Percentiles rank a stretch among this genome's conserved stretches.
These are phyloP conservation scores for Umbilicus rupestris DNA, from an alignment of 164 flowering plant species.

Conservation along the genomic window DNA sequence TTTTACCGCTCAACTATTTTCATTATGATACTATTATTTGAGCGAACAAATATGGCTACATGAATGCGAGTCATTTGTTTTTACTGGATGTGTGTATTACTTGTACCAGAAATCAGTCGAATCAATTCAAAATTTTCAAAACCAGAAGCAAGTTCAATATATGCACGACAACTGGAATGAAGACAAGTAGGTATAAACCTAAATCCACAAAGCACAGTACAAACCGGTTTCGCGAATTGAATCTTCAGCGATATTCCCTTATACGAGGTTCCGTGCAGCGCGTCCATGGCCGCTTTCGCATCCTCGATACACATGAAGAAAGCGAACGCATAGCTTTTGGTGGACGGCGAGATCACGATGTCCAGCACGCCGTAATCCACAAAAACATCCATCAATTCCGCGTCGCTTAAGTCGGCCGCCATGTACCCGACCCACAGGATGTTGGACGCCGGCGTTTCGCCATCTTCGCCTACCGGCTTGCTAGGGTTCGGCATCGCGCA, in stretches of 20 bases:
- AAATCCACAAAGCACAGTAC: slow-evolving; percentile 24
- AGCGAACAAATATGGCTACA: too few species aligned
- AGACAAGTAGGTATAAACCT: slow-evolving; percentile 9
- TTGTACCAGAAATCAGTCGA: too few species aligned
- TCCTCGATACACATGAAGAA: slow-evolving; percentile 59
- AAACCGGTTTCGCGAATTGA: slow-evolving; percentile 89
- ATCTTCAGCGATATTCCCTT: slow-evolving; percentile 54
- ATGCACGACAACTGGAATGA: neutral
- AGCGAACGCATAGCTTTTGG: slow-evolving; percentile 58
- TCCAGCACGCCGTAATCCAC: slow-evolving; percentile 50
- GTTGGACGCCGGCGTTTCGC: slow-evolving; percentile 33
- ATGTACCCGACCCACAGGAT: slow-evolving; percentile 79
- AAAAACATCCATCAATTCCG: slow-evolving; percentile 51
- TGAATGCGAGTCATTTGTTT: too few species aligned
- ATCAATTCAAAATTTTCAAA: neutral
- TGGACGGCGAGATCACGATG: slow-evolving; percentile 37
- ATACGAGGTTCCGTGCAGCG: slow-evolving; percentile 43
- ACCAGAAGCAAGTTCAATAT: neutral
- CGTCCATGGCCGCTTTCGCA: slow-evolving; percentile 58
- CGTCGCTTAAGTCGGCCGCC: slow-evolving; percentile 40
- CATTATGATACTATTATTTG: too few species aligned
- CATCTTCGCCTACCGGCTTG: slow-evolving; percentile 11
- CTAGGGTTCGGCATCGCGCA: slow-evolving; percentile 7
- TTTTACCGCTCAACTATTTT: too few species aligned
- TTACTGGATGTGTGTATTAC: too few species aligned